Evolutionary conservation across 176 grass and related monocot species (phyloP), one percentile per base, ranked within the genome.

Genomic region (Cenchrus purpureus): DNA sequence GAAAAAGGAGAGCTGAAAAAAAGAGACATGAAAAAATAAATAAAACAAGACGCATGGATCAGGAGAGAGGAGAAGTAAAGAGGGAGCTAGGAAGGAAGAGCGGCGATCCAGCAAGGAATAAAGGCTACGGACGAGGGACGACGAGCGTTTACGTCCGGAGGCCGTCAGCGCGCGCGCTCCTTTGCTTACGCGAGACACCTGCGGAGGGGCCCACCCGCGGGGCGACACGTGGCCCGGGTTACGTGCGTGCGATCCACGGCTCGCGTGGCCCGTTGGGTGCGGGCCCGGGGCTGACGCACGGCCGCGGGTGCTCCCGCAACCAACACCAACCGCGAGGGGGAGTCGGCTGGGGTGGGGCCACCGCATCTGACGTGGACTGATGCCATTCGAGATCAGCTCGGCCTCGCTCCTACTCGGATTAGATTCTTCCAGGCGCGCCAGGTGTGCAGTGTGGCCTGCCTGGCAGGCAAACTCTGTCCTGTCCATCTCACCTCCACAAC

Each of bases 141-240:
- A 45, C 22, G 44, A 46, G 45, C 45, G 45, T 60, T 53, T 51
- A 34, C 45, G 53, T 76, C 54, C 0, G 52, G 73, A 40, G 73
- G 31, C 73, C 53, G 73, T 76, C 40, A 76, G 9, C 40, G 16
- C 6, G 16, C 6, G 1, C 40, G 1, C 57, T 86, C 1, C 68
- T 86, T 80, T 65, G 77, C 85, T 80, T 80, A 73, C 45, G 32
- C 19, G 46, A 73, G 32, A 45, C 82, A 57, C 15, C 51, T 77
- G 37, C 4, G 5, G 5, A 0, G 61, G 72, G 2, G 13, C 13
- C 49, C 60, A 65, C 49, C 10, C 0, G 2, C 10, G 14, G 4
- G 0, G 2, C 0, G 52, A 34, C 64, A 60, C 74, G 62, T 77
- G 83, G 25, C 61, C 5, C 4, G 12, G 34, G 50, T 45, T 4